Base-by-base conservation (phyloP, 108 stramenopile genomes). In the Aurantiochytrium sp. region DNA sequence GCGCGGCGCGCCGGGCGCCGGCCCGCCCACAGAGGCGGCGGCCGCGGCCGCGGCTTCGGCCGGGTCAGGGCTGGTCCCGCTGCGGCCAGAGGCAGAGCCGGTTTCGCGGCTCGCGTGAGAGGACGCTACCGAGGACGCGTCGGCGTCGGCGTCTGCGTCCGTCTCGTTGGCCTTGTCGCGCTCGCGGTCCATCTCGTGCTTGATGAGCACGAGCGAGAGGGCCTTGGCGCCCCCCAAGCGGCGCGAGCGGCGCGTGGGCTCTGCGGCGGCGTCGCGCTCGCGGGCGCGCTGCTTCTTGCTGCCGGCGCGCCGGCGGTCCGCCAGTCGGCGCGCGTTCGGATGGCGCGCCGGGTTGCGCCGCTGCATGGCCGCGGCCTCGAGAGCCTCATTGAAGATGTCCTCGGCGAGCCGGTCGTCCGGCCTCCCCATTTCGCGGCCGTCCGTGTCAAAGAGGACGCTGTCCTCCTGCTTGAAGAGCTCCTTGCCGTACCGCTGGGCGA, bases 341-440 rank as follows among this genome's bases (percentile, higher is more conserved):
- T 34, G 27, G 15, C 59, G 27, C 59, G 59, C 59, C 22, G 59
- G 59, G 24, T 65, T 65, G 27, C 34, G 32, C 19, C 59, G 27
- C 59, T 34, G 59, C 59, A 65, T 65, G 10, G 59, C 59, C 15
- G 86, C 86, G 27, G 55, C 68, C 45, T 91, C 91, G 19, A 92
- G 85, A 6, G 90, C 89, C 17, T 50, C 31, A 42, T 92, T 92
- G 89, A 89, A 92, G 45, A 91, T 86, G 37, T 86, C 30, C 85
- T 92, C 89, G 52, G 91, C 88, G 4, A 88, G 87, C 30, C 68
- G n/a, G 91, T 92, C 91, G 4, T 88, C 81, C 30, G 34, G 32
- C 4, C 41, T 81, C 30, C 68, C 81, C 4, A 90, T 90, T n/a
- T 86, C 36, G 37, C 53, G 45, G 4, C 91, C 91, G 27, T 90